Evolutionary conservation across 805 yeast genomes (phyloP).

Genomic region (Candida oleophila): DNA sequence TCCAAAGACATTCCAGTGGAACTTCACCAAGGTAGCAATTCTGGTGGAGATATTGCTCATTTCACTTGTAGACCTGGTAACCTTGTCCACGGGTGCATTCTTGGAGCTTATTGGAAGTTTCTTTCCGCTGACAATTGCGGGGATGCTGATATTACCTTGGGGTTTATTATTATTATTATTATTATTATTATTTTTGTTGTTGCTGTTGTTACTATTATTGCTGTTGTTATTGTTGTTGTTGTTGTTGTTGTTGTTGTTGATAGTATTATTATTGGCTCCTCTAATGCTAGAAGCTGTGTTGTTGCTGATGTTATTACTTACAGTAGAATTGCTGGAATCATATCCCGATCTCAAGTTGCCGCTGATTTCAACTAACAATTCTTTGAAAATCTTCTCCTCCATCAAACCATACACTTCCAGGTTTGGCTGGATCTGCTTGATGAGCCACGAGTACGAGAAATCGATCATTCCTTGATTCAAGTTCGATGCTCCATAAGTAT

Average conservation of each 20-base stretch:
- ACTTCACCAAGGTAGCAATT: slow-evolving; percentile 63
- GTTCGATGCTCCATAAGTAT: slow-evolving; percentile 18
- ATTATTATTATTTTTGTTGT: slow-evolving; percentile 5
- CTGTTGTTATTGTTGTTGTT: background rate
- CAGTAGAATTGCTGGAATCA: slow-evolving; percentile 1
- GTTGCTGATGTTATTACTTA: slow-evolving; percentile 3
- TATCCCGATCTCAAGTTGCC: slow-evolving; percentile 12
- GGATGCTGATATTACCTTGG: slow-evolving; percentile 2
- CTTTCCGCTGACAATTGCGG: slow-evolving; percentile 2
- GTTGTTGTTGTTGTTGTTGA: too few relatives aligned
- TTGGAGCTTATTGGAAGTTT: slow-evolving; percentile 2
- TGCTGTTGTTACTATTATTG: background rate
- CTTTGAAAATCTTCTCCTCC: slow-evolving; percentile 64
- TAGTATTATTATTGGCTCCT: slow-evolving; percentile 3
- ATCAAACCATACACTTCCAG: slow-evolving; percentile 74
- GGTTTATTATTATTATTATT: background rate
- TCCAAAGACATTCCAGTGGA: slow-evolving; percentile 85
- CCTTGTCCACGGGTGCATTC: background rate
- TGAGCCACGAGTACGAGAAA: slow-evolving; percentile 75
- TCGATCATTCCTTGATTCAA: slow-evolving; percentile 44
- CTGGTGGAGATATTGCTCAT: slow-evolving; percentile 58
- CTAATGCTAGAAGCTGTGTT: slow-evolving; percentile 4
- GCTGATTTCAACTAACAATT: slow-evolving; percentile 38
- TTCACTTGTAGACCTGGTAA: slow-evolving; percentile 32
- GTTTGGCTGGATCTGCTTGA: slow-evolving; percentile 82